phyloP scores from a whole-genome alignment of 2,329 filamentous ascomycete species.

The Penicillium italicum region DNA sequence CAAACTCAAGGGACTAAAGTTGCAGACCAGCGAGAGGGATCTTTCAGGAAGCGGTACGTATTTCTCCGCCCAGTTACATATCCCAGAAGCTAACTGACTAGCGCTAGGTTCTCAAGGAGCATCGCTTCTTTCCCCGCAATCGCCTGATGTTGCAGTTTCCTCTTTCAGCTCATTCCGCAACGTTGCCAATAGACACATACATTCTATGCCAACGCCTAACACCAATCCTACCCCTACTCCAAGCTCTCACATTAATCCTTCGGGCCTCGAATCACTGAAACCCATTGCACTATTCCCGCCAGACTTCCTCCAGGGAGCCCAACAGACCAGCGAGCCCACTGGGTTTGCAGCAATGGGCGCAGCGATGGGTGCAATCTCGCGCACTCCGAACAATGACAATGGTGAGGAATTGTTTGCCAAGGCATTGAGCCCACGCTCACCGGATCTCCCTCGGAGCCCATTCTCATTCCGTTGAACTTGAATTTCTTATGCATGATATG shows the following conservation, averaged over 20 bases:
- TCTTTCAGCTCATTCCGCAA: constrained; percentile 60
- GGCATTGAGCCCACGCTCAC: constrained; percentile 79
- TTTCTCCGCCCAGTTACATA: background rate
- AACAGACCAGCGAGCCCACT: constrained; percentile 22
- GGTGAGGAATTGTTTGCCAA: constrained; percentile 85
- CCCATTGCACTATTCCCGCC: constrained; percentile 41
- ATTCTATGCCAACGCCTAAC: constrained; percentile 18
- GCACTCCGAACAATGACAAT: constrained; percentile 46
- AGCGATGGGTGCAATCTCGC: constrained; percentile 32
- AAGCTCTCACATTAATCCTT: constrained; percentile 4
- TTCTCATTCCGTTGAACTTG: constrained; percentile 58
- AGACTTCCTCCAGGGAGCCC: constrained; percentile 33
- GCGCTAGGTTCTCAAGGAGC: too few species aligned
- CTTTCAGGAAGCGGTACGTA: constrained; percentile 56
- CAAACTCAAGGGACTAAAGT: constrained; percentile 73
- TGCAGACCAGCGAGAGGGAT: constrained; percentile 69
- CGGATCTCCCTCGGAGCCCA: constrained; percentile 79
- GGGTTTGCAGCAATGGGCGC: constrained; percentile 21
- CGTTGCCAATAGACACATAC: constrained; percentile 13
- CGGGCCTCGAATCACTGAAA: constrained; percentile 17
- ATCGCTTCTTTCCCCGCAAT: constrained; percentile 56
- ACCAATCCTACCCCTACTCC: constrained; percentile 29
- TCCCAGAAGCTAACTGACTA: too few species aligned
- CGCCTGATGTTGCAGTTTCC: constrained; percentile 61
- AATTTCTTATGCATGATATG: constrained; percentile 6